Evolutionary conservation across 148 eudicot species (phyloP).

Genomic region (Camellia japonica): DNA sequence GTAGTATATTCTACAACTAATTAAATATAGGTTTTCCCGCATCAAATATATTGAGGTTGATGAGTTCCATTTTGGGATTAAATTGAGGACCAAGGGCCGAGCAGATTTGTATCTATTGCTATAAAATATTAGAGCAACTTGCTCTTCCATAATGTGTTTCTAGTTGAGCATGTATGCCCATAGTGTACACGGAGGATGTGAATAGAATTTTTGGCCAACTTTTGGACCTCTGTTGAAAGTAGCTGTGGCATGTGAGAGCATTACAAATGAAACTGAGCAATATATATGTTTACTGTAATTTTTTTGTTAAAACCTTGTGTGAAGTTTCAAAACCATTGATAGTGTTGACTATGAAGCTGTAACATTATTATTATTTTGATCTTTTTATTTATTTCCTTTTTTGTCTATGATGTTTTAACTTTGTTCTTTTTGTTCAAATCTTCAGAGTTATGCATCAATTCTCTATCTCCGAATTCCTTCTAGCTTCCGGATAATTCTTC

Average conservation of each 20-base stretch:
- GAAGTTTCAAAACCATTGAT: neutral
- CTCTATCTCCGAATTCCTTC: conserved; percentile 78
- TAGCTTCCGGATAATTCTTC: conserved; percentile 69
- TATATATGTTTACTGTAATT: neutral
- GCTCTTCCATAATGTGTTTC: neutral
- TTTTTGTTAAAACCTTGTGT: neutral
- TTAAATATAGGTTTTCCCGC: neutral
- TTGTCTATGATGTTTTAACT: neutral
- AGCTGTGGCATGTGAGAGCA: neutral
- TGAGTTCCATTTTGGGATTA: neutral
- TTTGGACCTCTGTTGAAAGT: neutral
- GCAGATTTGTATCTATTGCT: neutral
- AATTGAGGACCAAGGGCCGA: neutral
- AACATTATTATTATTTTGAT: neutral
- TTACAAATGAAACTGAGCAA: neutral
- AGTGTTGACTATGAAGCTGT: neutral
- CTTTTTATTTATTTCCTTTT: neutral
- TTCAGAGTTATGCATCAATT: conserved; percentile 90
- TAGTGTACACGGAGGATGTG: neutral
- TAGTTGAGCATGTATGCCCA: neutral
- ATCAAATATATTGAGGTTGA: neutral
- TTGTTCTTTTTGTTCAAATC: conserved; percentile 15
- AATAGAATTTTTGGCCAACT: neutral
- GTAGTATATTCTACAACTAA: too few species aligned
- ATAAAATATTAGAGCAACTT: neutral